These are phyloP conservation scores for Aciculosporium take DNA, from an alignment of 2,329 filamentous ascomycete genomes.

Conservation along the genomic window DNA sequence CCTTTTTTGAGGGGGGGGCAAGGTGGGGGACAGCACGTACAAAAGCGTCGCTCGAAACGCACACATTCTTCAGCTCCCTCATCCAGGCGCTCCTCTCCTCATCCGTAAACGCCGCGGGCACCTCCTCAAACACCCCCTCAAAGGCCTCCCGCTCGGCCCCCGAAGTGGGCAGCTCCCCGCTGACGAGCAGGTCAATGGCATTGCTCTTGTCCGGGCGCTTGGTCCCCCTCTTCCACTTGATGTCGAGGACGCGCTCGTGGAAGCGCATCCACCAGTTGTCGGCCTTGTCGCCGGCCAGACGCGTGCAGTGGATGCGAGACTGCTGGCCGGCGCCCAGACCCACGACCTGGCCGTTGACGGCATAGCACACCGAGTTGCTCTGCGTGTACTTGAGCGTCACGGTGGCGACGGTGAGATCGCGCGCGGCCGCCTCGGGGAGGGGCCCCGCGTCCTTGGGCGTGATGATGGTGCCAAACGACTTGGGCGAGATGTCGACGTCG, in stretches of 20 bases:
- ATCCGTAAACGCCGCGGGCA: conserved; percentile 66
- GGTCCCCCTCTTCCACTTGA: conserved; percentile 95
- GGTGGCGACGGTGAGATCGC: conserved; percentile 86
- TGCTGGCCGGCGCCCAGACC: conserved; percentile 94
- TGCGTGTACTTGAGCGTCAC: conserved; percentile 98
- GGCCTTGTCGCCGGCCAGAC: conserved; percentile 91
- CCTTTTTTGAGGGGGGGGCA: background rate
- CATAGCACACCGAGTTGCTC: conserved; percentile 98
- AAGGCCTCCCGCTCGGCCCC: conserved; percentile 78
- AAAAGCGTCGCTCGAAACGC: conserved; percentile 88
- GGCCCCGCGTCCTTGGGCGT: conserved; percentile 64
- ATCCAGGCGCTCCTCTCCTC: conserved; percentile 83
- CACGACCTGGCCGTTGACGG: conserved; percentile 81
- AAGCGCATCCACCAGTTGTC: conserved; percentile 99
- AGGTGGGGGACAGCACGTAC: conserved; percentile 39
- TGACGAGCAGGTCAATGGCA: conserved; percentile 89
- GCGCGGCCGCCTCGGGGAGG: conserved; percentile 67
- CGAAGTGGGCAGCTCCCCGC: conserved; percentile 70
- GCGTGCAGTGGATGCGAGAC: conserved; percentile 95
- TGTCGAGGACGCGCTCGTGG: conserved; percentile 71
- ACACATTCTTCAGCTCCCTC: conserved; percentile 65
- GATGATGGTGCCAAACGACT: conserved; percentile 74
- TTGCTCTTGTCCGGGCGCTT: conserved; percentile 98
- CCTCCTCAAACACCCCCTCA: conserved; percentile 79
- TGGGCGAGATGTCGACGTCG: conserved; percentile 71